Conservation (phyloP, 2,329 filamentous ascomycete species). For the Albophoma yamanashiensis region DNA sequence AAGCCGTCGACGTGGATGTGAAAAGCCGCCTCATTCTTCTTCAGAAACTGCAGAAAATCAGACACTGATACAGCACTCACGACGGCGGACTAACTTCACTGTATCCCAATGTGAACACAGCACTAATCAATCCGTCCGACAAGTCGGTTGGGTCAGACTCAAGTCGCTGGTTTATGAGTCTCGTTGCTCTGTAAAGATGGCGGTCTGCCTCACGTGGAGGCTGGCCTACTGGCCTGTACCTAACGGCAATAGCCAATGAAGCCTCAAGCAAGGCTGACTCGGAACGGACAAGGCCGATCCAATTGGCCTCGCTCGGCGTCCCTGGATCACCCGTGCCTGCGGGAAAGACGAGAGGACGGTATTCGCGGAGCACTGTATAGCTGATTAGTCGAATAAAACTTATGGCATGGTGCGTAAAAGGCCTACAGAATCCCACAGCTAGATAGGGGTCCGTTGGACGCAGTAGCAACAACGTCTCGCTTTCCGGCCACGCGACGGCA, state of each 20-base stretch:
- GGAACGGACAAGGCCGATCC: background rate
- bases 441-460: background rate
- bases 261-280: background rate
- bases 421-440: background rate
- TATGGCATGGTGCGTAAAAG: background rate
- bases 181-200: background rate
- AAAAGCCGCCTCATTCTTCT: background rate
- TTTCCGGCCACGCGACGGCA: background rate
- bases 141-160: background rate
- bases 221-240: background rate
- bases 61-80: background rate
- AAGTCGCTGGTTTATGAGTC: background rate
- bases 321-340: background rate
- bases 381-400: background rate
- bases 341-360: background rate
- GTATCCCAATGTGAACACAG: background rate
- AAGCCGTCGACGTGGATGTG: background rate
- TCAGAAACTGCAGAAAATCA: background rate
- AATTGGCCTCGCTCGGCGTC: background rate
- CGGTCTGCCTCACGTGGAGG: background rate
- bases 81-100: background rate
- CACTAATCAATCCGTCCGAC: background rate
- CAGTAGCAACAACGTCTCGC: background rate
- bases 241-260: background rate
- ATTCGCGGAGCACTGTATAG: background rate